These are phyloP conservation scores for Cardiosporidium cionae DNA, from an alignment of 169 alveolate genomes.

Conservation along the genomic window DNA sequence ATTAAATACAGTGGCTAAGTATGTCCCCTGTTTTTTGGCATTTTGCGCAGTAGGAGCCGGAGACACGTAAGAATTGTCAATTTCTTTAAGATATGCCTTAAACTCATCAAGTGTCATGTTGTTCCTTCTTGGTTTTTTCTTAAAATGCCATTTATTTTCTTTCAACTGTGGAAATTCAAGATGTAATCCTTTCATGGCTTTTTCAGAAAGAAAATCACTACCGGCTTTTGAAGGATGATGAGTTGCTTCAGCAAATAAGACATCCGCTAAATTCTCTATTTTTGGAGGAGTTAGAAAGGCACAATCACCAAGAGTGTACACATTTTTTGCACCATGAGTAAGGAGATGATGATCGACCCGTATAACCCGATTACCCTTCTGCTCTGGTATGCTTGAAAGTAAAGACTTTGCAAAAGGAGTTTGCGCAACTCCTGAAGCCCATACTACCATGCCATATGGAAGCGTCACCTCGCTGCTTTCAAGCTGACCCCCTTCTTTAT, in stretches of 20 bases:
- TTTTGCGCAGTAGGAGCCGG: conserved; percentile 60
- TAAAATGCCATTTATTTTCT: neutral
- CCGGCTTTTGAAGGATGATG: neutral
- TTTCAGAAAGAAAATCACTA: neutral
- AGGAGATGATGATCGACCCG: conserved; percentile 8
- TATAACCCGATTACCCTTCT: neutral
- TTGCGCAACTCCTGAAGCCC: conserved; percentile 27
- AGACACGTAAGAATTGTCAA: conserved; percentile 34
- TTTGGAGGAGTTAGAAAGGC: conserved; percentile 1
- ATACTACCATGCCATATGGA: conserved; percentile 14
- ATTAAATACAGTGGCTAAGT: conserved; percentile 35
- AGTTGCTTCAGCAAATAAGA: conserved; percentile 2
- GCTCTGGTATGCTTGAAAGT: neutral
- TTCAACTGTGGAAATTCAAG: neutral
- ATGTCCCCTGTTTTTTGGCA: conserved; percentile 44
- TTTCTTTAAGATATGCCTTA: neutral
- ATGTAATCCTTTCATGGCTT: neutral
- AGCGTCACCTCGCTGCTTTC: neutral
- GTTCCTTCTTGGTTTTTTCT: neutral
- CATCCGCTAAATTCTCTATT: conserved; percentile 2
- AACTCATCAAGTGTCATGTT: neutral
- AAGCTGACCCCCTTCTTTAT: neutral
- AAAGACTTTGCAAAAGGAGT: neutral
- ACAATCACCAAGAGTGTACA: conserved; percentile 32
- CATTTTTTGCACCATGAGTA: conserved; percentile 2